These are phyloP conservation scores for Hirsutella rhossiliensis DNA, from an alignment of 2,329 filamentous ascomycete genomes.

Conservation along the genomic window DNA sequence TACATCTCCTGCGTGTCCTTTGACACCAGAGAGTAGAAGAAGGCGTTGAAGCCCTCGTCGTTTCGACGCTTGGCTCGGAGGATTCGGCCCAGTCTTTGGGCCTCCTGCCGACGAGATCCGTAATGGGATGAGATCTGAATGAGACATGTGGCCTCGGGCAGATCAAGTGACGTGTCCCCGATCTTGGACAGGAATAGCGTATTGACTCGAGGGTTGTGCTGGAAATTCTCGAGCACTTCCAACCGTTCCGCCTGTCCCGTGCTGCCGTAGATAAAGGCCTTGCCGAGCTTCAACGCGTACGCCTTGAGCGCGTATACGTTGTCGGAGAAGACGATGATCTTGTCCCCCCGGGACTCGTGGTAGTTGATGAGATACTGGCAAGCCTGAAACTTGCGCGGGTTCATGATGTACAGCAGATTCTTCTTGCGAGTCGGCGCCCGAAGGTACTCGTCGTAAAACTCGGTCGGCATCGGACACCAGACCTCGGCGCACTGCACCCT, in stretches of 20 bases:
- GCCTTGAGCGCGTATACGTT: constrained; percentile 86
- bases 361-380: constrained; percentile 98
- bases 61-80: constrained; percentile 90
- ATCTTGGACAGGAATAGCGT: constrained; percentile 97
- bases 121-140: constrained; percentile 98
- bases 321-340: constrained; percentile 96
- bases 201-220: constrained; percentile 79
- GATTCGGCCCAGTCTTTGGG: constrained; percentile 85
- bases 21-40: constrained; percentile 94
- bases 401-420: constrained; percentile 78
- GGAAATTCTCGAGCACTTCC: constrained; percentile 84
- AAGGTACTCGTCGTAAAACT: constrained; percentile 94
- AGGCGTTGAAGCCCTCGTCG: constrained; percentile 97
- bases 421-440: constrained; percentile 43
- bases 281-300: constrained; percentile 73
- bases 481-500: constrained; percentile 97
- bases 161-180: constrained; percentile 92
- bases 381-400: constrained; percentile 91
- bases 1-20: constrained; percentile 98
- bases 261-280: constrained; percentile 83
- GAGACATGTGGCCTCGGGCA: constrained; percentile 90
- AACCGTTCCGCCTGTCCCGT: constrained; percentile 80
- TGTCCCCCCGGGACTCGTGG: constrained; percentile 87
- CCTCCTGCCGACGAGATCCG: constrained; percentile 91
- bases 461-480: constrained; percentile 98